Percentiles rank a stretch among this genome's conserved stretches.
phyloP scores from a whole-genome alignment of 1,139 yeast species.

The Geotrichum fermentans region DNA sequence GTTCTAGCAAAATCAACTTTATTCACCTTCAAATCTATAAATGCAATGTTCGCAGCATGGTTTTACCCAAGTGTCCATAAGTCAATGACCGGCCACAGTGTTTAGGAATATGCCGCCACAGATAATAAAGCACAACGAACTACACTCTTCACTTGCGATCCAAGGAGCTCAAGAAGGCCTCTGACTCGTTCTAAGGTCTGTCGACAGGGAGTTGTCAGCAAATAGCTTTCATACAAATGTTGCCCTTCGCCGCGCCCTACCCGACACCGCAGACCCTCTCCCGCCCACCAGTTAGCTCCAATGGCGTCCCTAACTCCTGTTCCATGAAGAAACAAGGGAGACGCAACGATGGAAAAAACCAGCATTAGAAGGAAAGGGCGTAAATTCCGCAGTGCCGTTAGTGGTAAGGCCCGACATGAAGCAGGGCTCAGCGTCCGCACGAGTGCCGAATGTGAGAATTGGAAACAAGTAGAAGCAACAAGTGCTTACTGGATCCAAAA shows the following conservation, averaged over 20 bases:
- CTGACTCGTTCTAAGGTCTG: slow-evolving; percentile 36
- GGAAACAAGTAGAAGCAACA: slow-evolving; percentile 16
- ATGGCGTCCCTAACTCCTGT: slow-evolving; percentile 32
- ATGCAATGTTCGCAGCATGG: slow-evolving; percentile 71
- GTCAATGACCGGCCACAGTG: slow-evolving; percentile 83
- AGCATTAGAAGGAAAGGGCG: slow-evolving; percentile 14
- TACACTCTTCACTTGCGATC: slow-evolving; percentile 33
- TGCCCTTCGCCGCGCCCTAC: not conserved
- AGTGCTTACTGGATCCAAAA: slow-evolving; percentile 17
- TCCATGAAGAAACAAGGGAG: slow-evolving; percentile 26
- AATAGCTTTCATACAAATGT: slow-evolving; percentile 25
- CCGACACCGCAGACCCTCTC: slow-evolving; percentile 17
- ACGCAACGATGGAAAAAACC: slow-evolving; percentile 27
- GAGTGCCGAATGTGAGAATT: slow-evolving; percentile 29
- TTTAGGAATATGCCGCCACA: slow-evolving; percentile 86
- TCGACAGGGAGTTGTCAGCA: slow-evolving; percentile 40
- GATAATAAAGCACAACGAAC: slow-evolving; percentile 32
- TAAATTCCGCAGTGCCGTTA: not conserved
- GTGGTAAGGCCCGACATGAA: not conserved
- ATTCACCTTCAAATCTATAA: not conserved
- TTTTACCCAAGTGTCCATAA: slow-evolving; percentile 83
- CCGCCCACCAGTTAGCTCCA: slow-evolving; percentile 24
- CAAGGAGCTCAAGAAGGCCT: slow-evolving; percentile 38
- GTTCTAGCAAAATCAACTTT: not conserved
- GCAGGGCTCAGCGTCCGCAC: slow-evolving; percentile 31